Evolutionary conservation across 352 stramenopile genomes (phyloP), one percentile per base, ranked within the genome.

Genomic region (Phytophthora sansomeana): DNA sequence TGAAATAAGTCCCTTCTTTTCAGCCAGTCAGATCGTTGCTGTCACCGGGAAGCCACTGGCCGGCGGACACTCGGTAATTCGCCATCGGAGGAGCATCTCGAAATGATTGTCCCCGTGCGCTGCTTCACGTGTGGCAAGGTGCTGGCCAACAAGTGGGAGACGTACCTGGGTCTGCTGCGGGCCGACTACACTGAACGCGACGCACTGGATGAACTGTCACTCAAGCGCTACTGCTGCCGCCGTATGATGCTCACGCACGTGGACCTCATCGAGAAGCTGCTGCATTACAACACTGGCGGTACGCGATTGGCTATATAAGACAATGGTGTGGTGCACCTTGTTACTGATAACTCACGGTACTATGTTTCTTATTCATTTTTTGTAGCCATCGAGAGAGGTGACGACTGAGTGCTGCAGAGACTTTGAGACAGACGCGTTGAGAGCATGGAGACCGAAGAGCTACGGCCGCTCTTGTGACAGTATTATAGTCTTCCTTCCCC

Each of bases 41-140:
- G 5, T 41, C n/a, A 30, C 58, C 38, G 47, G 10, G 29, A 10
- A 65, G 53, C 36, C 48, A 69, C 46, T 73, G 59, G 52, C 35
- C 49, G 48, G 44, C 5, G 5, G 19, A 43, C 57, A 68, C 39
- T 75, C 67, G 32, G 26, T 63, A 57, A 67, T 69, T 62, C 43
- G 44, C 58, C 41, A 54, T 39, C 33, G 29, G 48, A 64, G 54
- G 30, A 54, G 19, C 52, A 38, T 30, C 43, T 14, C 51, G 44
- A 7, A 33, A 98, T 99, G 98, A 99, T 99, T 75, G 98, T 99
- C 63, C 98, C 97, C 21, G 98, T 99, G 68, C 93, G 97, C 70
- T 99, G 97, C 89, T 99, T 99, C 83, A 99, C 98, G 55, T 99
- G 98, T 82, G 98, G 98, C 68, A 99, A 99, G 83, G 95, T 99